These are phyloP conservation scores for Planoprotostelium fungivorum DNA, from an alignment of 78 protist species.

Conservation along the genomic window DNA sequence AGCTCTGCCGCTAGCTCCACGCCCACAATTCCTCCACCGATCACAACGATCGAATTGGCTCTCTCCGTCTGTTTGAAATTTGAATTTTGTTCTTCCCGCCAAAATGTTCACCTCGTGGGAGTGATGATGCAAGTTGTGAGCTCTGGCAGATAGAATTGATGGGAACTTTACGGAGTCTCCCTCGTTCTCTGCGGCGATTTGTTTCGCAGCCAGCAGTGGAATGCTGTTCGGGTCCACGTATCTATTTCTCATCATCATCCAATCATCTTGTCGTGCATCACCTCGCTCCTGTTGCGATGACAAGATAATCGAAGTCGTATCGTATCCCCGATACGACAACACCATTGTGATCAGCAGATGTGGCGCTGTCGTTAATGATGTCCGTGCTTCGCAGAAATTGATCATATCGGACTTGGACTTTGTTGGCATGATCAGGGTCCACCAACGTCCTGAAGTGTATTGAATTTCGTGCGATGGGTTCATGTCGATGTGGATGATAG, in stretches of 20 bases:
- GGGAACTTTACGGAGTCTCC: background rate
- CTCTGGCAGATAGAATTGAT: background rate
- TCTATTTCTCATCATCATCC: slow-evolving; percentile 35
- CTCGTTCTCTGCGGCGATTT: background rate
- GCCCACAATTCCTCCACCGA: slow-evolving; percentile 72
- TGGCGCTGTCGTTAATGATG: slow-evolving; percentile 32
- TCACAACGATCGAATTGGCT: slow-evolving; percentile 14
- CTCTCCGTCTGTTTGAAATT: background rate
- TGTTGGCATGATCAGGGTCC: slow-evolving; percentile 29
- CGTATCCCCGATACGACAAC: slow-evolving; percentile 26
- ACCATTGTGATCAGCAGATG: background rate
- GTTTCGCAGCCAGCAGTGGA: background rate
- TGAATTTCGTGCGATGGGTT: background rate
- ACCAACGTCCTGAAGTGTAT: slow-evolving; percentile 24
- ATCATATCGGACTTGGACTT: slow-evolving; percentile 46
- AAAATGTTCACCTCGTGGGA: background rate
- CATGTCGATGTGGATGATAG: background rate
- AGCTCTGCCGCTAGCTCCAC: slow-evolving; percentile 65
- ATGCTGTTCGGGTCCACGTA: slow-evolving; percentile 12
- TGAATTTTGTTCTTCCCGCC: background rate
- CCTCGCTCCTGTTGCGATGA: slow-evolving; percentile 46
- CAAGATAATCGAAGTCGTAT: slow-evolving; percentile 37
- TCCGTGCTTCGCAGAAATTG: slow-evolving; percentile 41
- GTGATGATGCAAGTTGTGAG: background rate
- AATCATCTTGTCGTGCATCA: slow-evolving; percentile 43